Conservation (phyloP, 768 basidiomycete genomes). For the Termitomyces sp. region DNA sequence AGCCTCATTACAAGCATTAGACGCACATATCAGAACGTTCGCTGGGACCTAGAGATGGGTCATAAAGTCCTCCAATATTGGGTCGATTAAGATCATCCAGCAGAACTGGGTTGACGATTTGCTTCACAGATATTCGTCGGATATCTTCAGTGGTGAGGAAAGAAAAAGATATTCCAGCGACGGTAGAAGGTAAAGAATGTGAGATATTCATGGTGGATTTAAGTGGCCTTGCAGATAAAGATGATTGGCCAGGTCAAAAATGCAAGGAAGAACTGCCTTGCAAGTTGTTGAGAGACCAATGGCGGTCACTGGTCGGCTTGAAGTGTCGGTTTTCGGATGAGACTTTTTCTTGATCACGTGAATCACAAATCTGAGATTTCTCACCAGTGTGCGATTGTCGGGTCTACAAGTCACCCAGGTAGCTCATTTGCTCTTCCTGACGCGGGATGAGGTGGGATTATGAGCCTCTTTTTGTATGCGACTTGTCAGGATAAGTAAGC, state of each 20-base stretch:
- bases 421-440: too few relatives aligned
- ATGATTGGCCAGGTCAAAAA: slow-evolving; percentile 9
- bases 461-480: too few relatives aligned
- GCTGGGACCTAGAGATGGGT: slow-evolving; percentile 90
- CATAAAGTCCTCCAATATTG: slow-evolving; percentile 89
- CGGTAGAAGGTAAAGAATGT: slow-evolving; percentile 80
- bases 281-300: not conserved
- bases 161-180: slow-evolving; percentile 86
- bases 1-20: not conserved
- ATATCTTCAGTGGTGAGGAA: slow-evolving; percentile 88
- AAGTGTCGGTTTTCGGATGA: slow-evolving; percentile 16
- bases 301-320: not conserved
- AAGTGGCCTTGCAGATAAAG: not conserved
- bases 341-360: slow-evolving; percentile 29
- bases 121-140: slow-evolving; percentile 94
- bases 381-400: too few relatives aligned
- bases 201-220: slow-evolving; percentile 79
- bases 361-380: not conserved
- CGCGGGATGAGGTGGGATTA: too few relatives aligned
- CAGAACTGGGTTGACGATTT: slow-evolving; percentile 89
- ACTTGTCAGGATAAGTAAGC: too few relatives aligned
- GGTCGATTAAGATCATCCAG: slow-evolving; percentile 93
- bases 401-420: too few relatives aligned
- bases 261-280: not conserved
- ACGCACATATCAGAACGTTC: slow-evolving; percentile 88